Conservation (phyloP, 345 rosid species). For the Salix exigua region DNA sequence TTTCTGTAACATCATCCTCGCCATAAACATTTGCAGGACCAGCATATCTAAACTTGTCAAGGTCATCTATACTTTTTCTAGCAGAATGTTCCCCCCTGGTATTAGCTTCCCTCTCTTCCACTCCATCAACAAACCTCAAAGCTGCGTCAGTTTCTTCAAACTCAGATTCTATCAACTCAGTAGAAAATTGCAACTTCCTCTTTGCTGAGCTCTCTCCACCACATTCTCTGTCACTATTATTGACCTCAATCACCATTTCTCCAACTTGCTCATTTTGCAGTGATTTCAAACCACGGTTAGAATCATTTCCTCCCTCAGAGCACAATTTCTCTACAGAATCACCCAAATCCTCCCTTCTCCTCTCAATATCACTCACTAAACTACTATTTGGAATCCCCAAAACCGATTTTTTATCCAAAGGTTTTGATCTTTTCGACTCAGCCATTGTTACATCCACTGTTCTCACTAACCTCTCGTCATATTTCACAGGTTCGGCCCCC, state of each 20-base stretch:
- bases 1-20: conserved; percentile 5
- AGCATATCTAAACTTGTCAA: conserved; percentile 21
- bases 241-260: not conserved
- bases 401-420: not conserved
- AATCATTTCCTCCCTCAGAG: not conserved
- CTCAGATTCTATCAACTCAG: conserved; percentile 12
- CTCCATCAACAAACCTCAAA: not conserved
- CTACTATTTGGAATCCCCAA: not conserved
- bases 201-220: conserved; percentile 7
- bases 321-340: not conserved
- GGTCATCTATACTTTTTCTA: conserved; percentile 17
- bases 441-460: not conserved
- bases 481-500: not conserved
- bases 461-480: not conserved
- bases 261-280: conserved; percentile 4
- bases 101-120: not conserved
- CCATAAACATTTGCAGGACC: conserved; percentile 1
- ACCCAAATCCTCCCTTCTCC: not conserved
- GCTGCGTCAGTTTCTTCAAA: conserved; percentile 1
- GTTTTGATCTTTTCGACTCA: not conserved
- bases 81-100: not conserved
- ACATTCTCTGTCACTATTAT: not conserved
- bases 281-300: not conserved
- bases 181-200: conserved; percentile 23
- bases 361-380: not conserved